These are phyloP conservation scores for Naumovozyma baii DNA, from an alignment of 805 yeast species.

Conservation along the genomic window DNA sequence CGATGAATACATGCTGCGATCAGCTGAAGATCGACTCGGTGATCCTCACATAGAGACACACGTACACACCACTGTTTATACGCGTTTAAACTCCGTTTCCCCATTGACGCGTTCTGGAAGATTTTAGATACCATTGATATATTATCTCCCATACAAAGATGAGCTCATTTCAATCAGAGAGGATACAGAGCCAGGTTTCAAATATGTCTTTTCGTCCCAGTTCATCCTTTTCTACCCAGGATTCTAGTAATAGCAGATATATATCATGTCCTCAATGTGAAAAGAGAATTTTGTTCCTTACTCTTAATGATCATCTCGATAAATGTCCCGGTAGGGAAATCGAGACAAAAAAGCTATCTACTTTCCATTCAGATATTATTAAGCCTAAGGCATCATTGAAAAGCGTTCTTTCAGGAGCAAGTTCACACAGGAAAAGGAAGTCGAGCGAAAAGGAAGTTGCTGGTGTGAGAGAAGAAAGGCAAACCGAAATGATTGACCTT, in stretches of 20 bases:
- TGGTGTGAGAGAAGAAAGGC: not conserved
- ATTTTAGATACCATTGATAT: no score
- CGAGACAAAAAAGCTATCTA: not conserved
- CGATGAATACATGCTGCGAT: no score
- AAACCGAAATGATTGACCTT: slow-evolving; percentile 1
- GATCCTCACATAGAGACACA: no score
- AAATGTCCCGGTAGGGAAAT: slow-evolving; percentile 7
- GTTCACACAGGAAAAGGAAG: not conserved
- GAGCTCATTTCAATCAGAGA: no score
- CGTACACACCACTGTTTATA: no score
- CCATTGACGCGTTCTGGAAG: no score
- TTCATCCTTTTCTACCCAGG: not conserved
- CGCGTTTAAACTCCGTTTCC: no score
- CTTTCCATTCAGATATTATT: not conserved
- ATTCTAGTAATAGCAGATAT: slow-evolving; percentile 7
- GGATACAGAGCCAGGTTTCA: no score
- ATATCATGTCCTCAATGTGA: slow-evolving; percentile 28
- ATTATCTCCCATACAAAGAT: no score
- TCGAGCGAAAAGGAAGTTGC: not conserved
- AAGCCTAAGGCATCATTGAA: not conserved
- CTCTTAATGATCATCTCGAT: slow-evolving; percentile 27
- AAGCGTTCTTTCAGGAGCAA: not conserved
- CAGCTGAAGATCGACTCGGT: no score
- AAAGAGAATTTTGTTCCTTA: slow-evolving; percentile 16
- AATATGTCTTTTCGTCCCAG: no score